These are phyloP conservation scores for Ambrosia hybrid DNA, from an alignment of 140 eudicot genomes.

Conservation along the genomic window DNA sequence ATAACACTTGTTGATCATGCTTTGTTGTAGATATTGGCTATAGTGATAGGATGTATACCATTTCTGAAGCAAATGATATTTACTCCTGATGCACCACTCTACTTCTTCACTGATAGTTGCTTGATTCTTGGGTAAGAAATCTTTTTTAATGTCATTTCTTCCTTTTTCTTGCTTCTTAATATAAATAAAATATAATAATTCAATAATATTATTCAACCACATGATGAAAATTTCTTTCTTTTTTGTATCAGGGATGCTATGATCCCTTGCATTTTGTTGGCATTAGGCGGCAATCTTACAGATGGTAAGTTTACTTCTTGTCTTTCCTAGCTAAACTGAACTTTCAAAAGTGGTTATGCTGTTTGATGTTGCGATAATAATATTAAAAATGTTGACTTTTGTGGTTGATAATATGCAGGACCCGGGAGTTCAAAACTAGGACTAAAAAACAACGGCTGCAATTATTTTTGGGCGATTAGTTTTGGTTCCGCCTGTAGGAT, in stretches of 20 bases:
- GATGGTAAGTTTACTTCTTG: conserved; percentile 59
- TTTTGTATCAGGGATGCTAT: conserved; percentile 77
- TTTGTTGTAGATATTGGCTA: conserved; percentile 72
- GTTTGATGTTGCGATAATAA: neutral
- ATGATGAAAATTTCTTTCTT: neutral
- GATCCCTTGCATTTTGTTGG: conserved; percentile 97
- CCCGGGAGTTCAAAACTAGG: conserved; percentile 96
- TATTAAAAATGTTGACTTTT: neutral
- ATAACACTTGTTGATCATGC: neutral
- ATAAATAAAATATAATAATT: neutral
- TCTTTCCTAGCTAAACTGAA: neutral
- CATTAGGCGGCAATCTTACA: conserved; percentile 88
- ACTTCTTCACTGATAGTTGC: conserved; percentile 93
- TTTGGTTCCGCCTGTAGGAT: conserved; percentile 80
- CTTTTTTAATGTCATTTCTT: conserved; percentile 1
- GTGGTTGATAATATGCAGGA: conserved; percentile 40
- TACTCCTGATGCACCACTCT: conserved; percentile 88
- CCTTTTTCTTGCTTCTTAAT: neutral
- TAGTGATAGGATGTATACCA: conserved; percentile 76
- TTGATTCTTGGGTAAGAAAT: conserved; percentile 86
- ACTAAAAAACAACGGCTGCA: conserved; percentile 75
- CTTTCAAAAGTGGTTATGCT: neutral
- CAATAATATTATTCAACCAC: neutral
- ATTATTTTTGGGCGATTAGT: conserved; percentile 71
- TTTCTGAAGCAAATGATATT: conserved; percentile 70